Conservation (phyloP, 1,139 yeast species). For the Ogataea hybrid region DNA sequence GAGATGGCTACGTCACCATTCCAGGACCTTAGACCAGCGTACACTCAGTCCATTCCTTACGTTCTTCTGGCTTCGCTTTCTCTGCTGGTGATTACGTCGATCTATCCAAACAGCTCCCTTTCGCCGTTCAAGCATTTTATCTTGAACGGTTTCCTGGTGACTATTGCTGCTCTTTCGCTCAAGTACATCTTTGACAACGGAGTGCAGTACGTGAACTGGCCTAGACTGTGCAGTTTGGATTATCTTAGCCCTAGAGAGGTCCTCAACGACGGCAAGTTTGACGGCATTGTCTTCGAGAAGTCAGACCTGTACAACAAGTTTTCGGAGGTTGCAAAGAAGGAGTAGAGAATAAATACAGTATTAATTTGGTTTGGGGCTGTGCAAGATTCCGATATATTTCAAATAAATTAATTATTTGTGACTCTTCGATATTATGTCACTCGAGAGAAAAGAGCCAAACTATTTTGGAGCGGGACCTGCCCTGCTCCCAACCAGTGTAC, state of each 20-base stretch:
- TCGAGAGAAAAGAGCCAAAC: conserved; percentile 69
- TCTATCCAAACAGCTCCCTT: conserved; percentile 65
- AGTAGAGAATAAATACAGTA: conserved; percentile 15
- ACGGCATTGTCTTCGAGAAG: conserved; percentile 37
- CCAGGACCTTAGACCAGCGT: conserved; percentile 70
- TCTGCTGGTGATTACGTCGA: conserved; percentile 63
- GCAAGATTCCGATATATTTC: background rate
- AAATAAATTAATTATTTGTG: conserved; percentile 1
- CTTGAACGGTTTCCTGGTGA: conserved; percentile 56
- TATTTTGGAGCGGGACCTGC: conserved; percentile 99
- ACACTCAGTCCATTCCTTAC: conserved; percentile 76
- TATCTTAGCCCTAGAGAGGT: conserved; percentile 47
- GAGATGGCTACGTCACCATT: conserved; percentile 67
- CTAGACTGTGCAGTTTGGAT: conserved; percentile 56
- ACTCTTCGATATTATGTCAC: conserved; percentile 27
- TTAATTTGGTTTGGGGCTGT: conserved; percentile 1
- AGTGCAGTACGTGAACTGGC: conserved; percentile 94
- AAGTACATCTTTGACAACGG: conserved; percentile 62
- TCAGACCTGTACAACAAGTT: conserved; percentile 23
- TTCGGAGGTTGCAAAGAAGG: conserved; percentile 27
- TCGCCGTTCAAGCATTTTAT: conserved; percentile 56
- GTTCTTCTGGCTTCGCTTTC: conserved; percentile 69
- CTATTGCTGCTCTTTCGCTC: conserved; percentile 40
- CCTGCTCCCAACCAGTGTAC: conserved; percentile 73
- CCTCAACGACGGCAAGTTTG: conserved; percentile 40